These are phyloP conservation scores for Fusarium duplospermum DNA, from an alignment of 2,329 filamentous ascomycete species.

Conservation along the genomic window DNA sequence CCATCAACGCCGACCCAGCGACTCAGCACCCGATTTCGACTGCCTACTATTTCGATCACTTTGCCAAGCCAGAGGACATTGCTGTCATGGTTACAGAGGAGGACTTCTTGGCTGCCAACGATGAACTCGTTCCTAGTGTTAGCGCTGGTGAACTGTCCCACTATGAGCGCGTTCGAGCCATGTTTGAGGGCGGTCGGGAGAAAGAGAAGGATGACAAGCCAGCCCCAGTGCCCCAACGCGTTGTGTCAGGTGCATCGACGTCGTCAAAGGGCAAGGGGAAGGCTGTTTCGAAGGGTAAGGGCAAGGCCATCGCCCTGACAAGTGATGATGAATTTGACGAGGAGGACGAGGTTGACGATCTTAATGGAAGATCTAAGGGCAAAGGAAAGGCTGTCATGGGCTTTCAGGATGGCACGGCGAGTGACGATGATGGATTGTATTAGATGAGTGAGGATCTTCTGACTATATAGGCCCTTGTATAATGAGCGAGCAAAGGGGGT, in stretches of 20 bases:
- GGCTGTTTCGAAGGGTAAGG: constrained; percentile 49
- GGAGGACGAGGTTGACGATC: constrained; percentile 48
- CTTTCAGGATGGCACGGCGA: constrained; percentile 65
- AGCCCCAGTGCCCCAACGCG: constrained; percentile 38
- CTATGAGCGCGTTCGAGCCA: constrained; percentile 84
- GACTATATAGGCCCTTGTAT: constrained; percentile 29
- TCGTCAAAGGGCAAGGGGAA: constrained; percentile 50
- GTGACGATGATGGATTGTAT: constrained; percentile 69
- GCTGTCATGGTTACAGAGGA: constrained; percentile 89
- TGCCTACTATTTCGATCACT: constrained; percentile 95
- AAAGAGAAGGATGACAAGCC: constrained; percentile 55
- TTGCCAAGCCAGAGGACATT: constrained; percentile 84
- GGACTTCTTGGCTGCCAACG: constrained; percentile 85
- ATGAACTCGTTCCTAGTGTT: constrained; percentile 91
- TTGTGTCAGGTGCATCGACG: constrained; percentile 44
- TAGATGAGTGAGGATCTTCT: constrained; percentile 42
- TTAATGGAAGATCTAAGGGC: constrained; percentile 57
- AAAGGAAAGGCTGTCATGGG: constrained; percentile 67
- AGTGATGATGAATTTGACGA: constrained; percentile 51
- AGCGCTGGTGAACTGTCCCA: constrained; percentile 92
- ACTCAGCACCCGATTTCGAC: constrained; percentile 72
- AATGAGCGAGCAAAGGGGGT: constrained; percentile 13
- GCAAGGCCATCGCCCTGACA: constrained; percentile 46
- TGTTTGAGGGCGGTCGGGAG: constrained; percentile 75
- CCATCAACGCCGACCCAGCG: constrained; percentile 67